These are phyloP conservation scores for Trametes pubescens DNA, from an alignment of 1,284 basidiomycete species.

Conservation along the genomic window DNA sequence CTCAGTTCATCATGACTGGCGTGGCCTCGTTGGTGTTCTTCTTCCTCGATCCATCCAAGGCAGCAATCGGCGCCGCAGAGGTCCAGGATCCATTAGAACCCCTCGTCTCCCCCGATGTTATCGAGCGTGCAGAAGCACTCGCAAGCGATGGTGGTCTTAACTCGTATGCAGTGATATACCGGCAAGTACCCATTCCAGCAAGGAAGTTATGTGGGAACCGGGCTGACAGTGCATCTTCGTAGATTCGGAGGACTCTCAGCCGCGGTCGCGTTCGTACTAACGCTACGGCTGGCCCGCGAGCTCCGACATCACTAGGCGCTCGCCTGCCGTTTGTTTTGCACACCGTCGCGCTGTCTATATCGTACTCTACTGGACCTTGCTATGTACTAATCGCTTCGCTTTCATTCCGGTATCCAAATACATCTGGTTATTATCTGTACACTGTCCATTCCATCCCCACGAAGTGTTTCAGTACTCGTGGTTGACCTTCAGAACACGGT, in stretches of 20 bases:
- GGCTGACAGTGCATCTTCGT: conserved; percentile 13
- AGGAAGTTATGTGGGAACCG: not conserved
- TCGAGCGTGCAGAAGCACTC: conserved; percentile 26
- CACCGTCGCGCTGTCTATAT: not conserved
- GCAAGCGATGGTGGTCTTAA: conserved; percentile 52
- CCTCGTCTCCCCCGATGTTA: conserved; percentile 24
- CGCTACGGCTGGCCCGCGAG: conserved; percentile 70
- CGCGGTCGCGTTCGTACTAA: conserved; percentile 72
- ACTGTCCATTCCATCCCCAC: not conserved
- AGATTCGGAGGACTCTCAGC: conserved; percentile 83
- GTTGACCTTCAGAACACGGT: conserved; percentile 74
- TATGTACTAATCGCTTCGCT: conserved; percentile 2
- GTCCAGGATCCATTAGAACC: conserved; percentile 18
- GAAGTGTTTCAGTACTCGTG: not conserved
- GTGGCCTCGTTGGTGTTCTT: conserved; percentile 74
- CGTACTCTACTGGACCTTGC: not conserved
- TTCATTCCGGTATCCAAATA: not conserved
- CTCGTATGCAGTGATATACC: conserved; percentile 81
- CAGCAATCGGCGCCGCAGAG: conserved; percentile 45
- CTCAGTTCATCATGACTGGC: conserved; percentile 76
- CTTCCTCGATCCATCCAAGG: conserved; percentile 66
- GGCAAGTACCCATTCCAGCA: conserved; percentile 51
- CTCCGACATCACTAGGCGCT: conserved; percentile 53
- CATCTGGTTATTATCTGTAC: not conserved
- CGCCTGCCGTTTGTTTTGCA: not conserved